Evolutionary conservation across 2,329 filamentous ascomycete genomes (phyloP), one percentile per base, ranked within the genome.

Genomic region (Amauroascus verrucosus): DNA sequence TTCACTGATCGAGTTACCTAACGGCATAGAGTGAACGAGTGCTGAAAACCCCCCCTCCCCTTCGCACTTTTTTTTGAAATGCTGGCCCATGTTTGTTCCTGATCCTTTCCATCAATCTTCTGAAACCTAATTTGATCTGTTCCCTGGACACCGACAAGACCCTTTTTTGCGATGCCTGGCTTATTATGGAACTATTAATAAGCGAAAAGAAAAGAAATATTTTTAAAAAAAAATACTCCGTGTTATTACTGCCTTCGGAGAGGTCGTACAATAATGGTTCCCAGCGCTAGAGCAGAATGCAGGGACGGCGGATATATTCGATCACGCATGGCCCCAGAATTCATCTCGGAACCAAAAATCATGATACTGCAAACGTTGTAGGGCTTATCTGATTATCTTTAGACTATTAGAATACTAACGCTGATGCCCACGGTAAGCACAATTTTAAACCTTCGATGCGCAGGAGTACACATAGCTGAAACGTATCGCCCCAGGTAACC

Each of bases 71-170:
- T 7, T 20, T 18, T 41, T 24, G 38, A 24, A 13, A 6, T 20
- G n/a, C 5, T 7, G 4, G n/a, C 26, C 37, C 28, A n/a, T n/a
- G n/a, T n/a, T 44, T 40, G 26, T 33, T 32, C 37, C 28, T 41
- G 37, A 32, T 22, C 41, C 41, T 40, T 52, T 52, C 50, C 32
- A 38, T 32, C 28, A 45, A 9, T 38, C 30, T 45, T 46, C 50
- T 52, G 50, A 52, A 52, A 52, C 50, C 50, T 52, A 52, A 44
- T 43, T 16, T 32, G 48, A 32, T 32, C 35, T 50, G 33, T 41
- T 50, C 47, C 47, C 35, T 50, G 47, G 32, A 14, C 22, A 48
- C 11, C 11, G 22, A 32, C 47, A 49, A 41, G 47, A 18, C 20
- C 7, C 44, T 33, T 47, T 24, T 47, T 18, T 40, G 5, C 16